phyloP scores from a whole-genome alignment of 306 rosid genomes.

The Malus asiatica region DNA sequence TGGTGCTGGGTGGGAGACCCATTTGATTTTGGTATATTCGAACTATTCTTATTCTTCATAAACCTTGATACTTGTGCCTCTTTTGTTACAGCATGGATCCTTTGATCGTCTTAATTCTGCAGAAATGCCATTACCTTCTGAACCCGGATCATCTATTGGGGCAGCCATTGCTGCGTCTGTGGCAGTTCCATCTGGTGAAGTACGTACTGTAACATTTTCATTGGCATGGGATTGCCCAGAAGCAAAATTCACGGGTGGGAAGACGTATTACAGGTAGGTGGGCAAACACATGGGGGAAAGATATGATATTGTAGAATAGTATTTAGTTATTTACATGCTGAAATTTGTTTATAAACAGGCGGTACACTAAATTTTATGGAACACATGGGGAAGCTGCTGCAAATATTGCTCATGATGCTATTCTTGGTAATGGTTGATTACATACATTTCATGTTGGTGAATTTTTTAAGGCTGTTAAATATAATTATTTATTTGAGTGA shows the following conservation, averaged over 20 bases:
- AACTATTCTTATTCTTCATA: background rate
- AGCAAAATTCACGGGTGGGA: slow-evolving; percentile 54
- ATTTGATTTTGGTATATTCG: background rate
- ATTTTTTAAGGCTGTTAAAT: background rate
- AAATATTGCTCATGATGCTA: slow-evolving; percentile 80
- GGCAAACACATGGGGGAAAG: slow-evolving; percentile 11
- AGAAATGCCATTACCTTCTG: slow-evolving; percentile 47
- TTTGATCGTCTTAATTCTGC: slow-evolving; percentile 55
- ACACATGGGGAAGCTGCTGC: slow-evolving; percentile 73
- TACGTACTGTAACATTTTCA: slow-evolving; percentile 74
- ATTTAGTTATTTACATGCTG: slow-evolving; percentile 16
- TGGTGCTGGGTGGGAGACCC: background rate
- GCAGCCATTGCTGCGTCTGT: slow-evolving; percentile 93
- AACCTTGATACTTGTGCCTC: slow-evolving; percentile 13
- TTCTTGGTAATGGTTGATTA: slow-evolving; percentile 48
- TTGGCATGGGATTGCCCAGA: slow-evolving; percentile 97
- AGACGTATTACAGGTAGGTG: slow-evolving; percentile 68
- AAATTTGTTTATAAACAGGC: slow-evolving; percentile 47
- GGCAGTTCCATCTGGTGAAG: slow-evolving; percentile 53
- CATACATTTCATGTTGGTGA: background rate
- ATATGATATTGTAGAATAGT: slow-evolving; percentile 9
- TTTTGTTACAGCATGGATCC: slow-evolving; percentile 61
- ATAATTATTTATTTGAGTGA: background rate
- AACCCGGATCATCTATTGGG: slow-evolving; percentile 83
- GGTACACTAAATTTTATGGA: slow-evolving; percentile 86